These are phyloP conservation scores for Vachellia collinsii DNA, from an alignment of 306 rosid genomes.

Conservation along the genomic window DNA sequence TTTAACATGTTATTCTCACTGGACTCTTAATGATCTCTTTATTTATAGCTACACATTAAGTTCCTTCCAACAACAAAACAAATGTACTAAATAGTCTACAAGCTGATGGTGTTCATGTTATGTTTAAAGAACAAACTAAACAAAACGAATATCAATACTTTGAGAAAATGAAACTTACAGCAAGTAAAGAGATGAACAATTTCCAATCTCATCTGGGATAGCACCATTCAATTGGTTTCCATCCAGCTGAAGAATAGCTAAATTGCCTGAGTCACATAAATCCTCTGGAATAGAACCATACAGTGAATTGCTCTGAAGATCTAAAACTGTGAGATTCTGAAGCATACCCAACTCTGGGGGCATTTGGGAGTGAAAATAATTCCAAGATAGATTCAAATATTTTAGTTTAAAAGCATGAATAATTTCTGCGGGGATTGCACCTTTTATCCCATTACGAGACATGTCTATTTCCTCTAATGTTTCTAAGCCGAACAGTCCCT, in stretches of 20 bases:
- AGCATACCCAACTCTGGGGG: slow-evolving; percentile 73
- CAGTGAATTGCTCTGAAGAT: slow-evolving; percentile 62
- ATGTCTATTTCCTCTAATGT: slow-evolving; percentile 73
- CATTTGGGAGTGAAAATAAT: slow-evolving; percentile 67
- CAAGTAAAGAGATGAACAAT: slow-evolving; percentile 80
- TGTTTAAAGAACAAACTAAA: slow-evolving; percentile 2
- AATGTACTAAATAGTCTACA: neutral
- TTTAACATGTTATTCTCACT: neutral
- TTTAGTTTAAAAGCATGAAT: slow-evolving; percentile 63
- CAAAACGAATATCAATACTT: neutral
- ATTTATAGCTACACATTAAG: neutral
- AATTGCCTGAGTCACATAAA: slow-evolving; percentile 75
- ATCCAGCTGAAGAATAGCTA: slow-evolving; percentile 81
- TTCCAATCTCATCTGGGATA: slow-evolving; percentile 85
- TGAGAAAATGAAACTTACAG: slow-evolving; percentile 61
- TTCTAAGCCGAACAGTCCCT: slow-evolving; percentile 74
- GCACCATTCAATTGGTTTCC: slow-evolving; percentile 69
- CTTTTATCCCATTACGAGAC: slow-evolving; percentile 58
- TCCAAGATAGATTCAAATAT: slow-evolving; percentile 87
- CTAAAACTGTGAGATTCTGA: slow-evolving; percentile 65
- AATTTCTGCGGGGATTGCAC: slow-evolving; percentile 75
- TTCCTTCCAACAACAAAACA: neutral
- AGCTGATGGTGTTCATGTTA: neutral
- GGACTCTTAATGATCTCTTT: neutral
- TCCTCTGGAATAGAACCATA: slow-evolving; percentile 72